Evolutionary conservation across 345 rosid genomes (phyloP).

Genomic region (Corymbia maculata): DNA sequence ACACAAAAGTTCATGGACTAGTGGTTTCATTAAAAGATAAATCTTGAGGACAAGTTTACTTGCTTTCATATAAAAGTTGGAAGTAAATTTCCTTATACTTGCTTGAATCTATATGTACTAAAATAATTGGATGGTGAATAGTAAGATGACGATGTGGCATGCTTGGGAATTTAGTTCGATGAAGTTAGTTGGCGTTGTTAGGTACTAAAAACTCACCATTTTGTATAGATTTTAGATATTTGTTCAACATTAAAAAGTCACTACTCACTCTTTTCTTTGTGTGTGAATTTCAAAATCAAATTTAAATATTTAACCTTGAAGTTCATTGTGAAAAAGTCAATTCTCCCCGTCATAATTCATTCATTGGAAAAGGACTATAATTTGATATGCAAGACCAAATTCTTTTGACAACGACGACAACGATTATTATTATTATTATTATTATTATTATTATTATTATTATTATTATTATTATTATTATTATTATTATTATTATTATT

Average conservation of each 20-base stretch:
- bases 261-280: neutral
- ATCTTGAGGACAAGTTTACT: neutral
- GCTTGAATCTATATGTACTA: neutral
- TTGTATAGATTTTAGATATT: too few relatives aligned
- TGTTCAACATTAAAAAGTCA: too few relatives aligned
- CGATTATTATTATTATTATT: too few relatives aligned
- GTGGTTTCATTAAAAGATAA: neutral
- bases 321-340: neutral
- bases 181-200: neutral
- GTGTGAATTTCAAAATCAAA: neutral
- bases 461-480: too few relatives aligned
- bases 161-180: neutral
- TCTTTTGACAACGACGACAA: too few relatives aligned
- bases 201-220: neutral
- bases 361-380: neutral
- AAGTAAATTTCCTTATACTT: neutral
- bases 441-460: too few relatives aligned
- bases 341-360: neutral
- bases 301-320: neutral
- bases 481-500: too few relatives aligned
- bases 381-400: neutral
- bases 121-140: neutral
- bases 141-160: neutral
- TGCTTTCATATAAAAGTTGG: neutral
- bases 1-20: neutral